Base-by-base conservation (phyloP, 176 grass and related monocot genomes). In the Tillandsia fasciculata region DNA sequence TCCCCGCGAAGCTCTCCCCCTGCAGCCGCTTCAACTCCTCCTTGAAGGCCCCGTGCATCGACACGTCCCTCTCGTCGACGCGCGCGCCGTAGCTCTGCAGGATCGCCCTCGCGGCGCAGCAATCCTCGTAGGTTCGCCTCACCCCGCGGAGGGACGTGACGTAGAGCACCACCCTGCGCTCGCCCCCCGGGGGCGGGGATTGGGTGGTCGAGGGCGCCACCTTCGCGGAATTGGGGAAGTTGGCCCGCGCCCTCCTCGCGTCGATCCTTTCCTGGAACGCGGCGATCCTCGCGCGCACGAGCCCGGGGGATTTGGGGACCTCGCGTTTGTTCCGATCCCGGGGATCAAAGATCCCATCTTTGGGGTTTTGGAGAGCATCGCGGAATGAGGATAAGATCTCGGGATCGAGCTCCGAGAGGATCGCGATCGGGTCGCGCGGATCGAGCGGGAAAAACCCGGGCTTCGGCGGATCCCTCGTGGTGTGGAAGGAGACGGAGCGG, bases 21-120 rank as follows among this genome's bases (percentile, higher is more conserved):
- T 91, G 74, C 28, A 78, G 49, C 12, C 72, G 76, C 28, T 82
- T 73, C 10, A 96, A 83, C 70, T 96, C 92, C 52, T 96, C 92
- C 79, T 88, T 96, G 85, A 88, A 96, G 49, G 85, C 77, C 8
- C 78, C 72, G 74, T 96, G 92, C 85, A 96, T 79, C 52, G 92
- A 88, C 65, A 96, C 81, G 81, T 96, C 92, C 66, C 92, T 87
- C 81, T 96, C 92, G 75, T 96, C 92, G 6, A 96, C 66, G 56
- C 77, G 83, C 53, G 84, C 78, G 63, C 88, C 88, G 61, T 87
- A 92, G 73, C 86, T 81, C 8, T 79, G 86, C 7, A 97, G 77
- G 54, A 92, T 85, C 51, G 87, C 64, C 77, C 51, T 69, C 15
- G 79, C 63, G 27, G 86, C 67, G 86, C 81, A 90, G 79, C 93